Evolutionary conservation across 2,329 filamentous ascomycete species (phyloP).

Genomic region (Tolypocladium endophyticum): DNA sequence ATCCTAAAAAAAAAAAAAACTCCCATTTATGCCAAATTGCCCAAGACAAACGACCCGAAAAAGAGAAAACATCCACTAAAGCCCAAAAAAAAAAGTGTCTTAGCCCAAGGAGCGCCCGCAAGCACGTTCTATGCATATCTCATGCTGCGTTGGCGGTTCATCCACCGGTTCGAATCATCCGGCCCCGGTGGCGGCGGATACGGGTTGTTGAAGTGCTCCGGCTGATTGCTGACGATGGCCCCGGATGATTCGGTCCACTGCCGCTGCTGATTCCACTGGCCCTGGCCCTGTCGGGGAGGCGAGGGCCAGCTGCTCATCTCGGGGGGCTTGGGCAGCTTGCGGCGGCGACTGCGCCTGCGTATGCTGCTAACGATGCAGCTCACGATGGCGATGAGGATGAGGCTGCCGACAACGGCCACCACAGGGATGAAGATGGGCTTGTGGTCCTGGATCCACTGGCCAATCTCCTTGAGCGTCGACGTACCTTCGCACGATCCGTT

Average conservation of each 20-base stretch:
- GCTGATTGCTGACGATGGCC: neutral
- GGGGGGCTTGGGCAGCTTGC: conserved; percentile 13
- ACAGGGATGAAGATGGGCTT: conserved; percentile 77
- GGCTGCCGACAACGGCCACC: conserved; percentile 56
- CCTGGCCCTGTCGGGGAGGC: conserved; percentile 2
- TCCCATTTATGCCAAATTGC: neutral
- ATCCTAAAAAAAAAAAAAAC: neutral
- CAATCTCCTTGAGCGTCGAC: conserved; percentile 59
- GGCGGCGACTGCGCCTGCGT: conserved; percentile 12
- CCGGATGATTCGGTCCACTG: conserved; percentile 1
- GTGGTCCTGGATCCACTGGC: conserved; percentile 66
- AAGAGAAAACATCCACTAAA: neutral
- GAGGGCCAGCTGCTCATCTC: conserved; percentile 15
- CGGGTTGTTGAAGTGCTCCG: neutral
- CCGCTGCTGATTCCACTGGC: neutral
- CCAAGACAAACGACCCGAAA: neutral
- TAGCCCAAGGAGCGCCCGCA: neutral
- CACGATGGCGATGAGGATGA: conserved; percentile 59
- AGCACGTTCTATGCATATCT: conserved; percentile 17
- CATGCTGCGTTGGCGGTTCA: conserved; percentile 13
- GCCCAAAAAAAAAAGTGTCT: neutral
- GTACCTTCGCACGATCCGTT: conserved; percentile 71
- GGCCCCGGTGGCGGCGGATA: conserved; percentile 2
- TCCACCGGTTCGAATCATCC: conserved; percentile 5
- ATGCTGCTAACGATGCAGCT: conserved; percentile 51